A percentile compares a stretch with the other conserved stretches of the same genome.
Conservation (phyloP, 2,329 filamentous ascomycete genomes). For the Trichoderma arundinaceum region DNA sequence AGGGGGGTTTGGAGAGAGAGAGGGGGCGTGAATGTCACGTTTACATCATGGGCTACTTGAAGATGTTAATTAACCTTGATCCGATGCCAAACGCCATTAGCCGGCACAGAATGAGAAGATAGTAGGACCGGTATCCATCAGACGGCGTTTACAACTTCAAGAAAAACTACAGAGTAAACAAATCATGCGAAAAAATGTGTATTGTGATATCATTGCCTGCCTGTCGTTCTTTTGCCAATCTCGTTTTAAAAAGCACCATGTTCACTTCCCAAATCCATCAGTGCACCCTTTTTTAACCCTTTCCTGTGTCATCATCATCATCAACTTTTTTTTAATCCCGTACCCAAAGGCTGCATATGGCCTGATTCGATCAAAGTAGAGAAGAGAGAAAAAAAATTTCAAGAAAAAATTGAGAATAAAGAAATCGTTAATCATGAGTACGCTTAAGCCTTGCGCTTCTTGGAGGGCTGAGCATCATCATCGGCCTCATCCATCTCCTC, state of each 20-base stretch:
- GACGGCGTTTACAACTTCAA: neutral
- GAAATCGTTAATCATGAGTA: conserved; percentile 22
- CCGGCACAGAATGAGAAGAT: neutral
- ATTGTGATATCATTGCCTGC: conserved; percentile 20
- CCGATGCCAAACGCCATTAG: conserved; percentile 21
- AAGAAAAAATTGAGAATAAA: neutral
- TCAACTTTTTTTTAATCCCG: conserved; percentile 19
- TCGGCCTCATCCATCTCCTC: conserved; percentile 60
- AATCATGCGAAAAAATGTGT: neutral
- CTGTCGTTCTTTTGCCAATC: conserved; percentile 2
- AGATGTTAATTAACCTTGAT: neutral
- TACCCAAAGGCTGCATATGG: conserved; percentile 17
- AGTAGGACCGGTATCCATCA: neutral
- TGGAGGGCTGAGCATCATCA: conserved; percentile 49
- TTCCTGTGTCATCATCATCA: conserved; percentile 13
- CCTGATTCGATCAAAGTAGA: neutral
- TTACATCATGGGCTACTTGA: conserved; percentile 21
- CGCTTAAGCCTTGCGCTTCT: conserved; percentile 52
- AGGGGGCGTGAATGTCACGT: conserved; percentile 11
- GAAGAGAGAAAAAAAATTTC: neutral
- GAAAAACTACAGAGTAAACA: neutral
- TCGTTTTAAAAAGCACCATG: conserved; percentile 19
- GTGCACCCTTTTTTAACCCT: conserved; percentile 3
- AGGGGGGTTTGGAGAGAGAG: neutral
- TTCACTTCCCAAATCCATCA: conserved; percentile 1